These are phyloP conservation scores for Nidularia sp. DNA, from an alignment of 768 basidiomycete genomes.

Conservation along the genomic window DNA sequence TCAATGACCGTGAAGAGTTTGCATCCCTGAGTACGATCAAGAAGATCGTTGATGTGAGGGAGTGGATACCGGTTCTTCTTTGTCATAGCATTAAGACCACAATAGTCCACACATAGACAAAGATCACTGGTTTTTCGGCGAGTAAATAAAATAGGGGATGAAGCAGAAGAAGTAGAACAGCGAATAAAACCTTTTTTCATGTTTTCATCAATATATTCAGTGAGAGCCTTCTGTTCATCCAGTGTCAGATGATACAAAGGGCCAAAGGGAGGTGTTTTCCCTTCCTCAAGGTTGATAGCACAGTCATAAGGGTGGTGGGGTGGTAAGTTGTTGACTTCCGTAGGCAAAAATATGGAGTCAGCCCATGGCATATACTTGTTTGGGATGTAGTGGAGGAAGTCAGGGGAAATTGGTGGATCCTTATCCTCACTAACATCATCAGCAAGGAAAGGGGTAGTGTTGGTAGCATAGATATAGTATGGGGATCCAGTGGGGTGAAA, in stretches of 20 bases:
- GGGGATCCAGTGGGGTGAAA: conserved; percentile 9
- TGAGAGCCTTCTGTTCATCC: conserved; percentile 25
- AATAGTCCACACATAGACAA: conserved; percentile 24
- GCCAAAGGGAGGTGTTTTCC: conserved; percentile 23
- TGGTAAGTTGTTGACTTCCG: conserved; percentile 18
- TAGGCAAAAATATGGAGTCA: conserved; percentile 17
- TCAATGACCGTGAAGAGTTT: conserved; percentile 27
- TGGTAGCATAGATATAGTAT: conserved; percentile 7
- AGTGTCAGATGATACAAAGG: conserved; percentile 27
- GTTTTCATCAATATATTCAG: conserved; percentile 28
- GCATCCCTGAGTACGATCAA: conserved; percentile 20
- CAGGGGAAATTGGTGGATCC: conserved; percentile 1
- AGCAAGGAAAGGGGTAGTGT: conserved; percentile 1
- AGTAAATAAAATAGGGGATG: conserved; percentile 27
- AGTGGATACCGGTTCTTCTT: conserved; percentile 21
- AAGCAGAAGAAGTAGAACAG: conserved; percentile 21
- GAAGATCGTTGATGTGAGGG: conserved; percentile 24
- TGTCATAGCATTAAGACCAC: conserved; percentile 21
- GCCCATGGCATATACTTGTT: conserved; percentile 20
- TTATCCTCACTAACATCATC: conserved; percentile 1
- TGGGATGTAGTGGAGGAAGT: conserved; percentile 12
- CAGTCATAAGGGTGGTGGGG: conserved; percentile 29
- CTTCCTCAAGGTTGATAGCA: conserved; percentile 26
- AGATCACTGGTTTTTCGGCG: conserved; percentile 27
- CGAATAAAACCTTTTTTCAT: conserved; percentile 30